Base-by-base conservation (phyloP, 148 eudicot genomes). In the Bassia scoparia region DNA sequence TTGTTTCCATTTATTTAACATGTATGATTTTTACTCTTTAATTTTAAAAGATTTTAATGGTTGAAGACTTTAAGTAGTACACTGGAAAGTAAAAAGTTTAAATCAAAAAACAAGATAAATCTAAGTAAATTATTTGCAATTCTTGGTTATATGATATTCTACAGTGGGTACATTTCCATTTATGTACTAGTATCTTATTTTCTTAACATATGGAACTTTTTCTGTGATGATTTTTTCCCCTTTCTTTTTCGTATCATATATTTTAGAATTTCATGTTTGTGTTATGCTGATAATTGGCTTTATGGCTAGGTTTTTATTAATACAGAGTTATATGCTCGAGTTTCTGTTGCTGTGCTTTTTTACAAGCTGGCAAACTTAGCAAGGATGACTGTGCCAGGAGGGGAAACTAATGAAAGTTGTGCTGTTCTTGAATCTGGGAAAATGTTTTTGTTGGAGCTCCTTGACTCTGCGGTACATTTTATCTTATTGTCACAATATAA, bases 311-410 rank as follows among this genome's bases (percentile, higher is more conserved):
- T 78, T 74, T 96, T 86, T 77, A 85, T 96, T 83, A 96, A 96
- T 65, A 96, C 99, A 53, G 99, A 96, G 86, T 68, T 96, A 70
- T 96, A 90, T 85, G 99, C 96, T 50, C 96, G 99, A 48, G 99
- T 96, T 61, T 96, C 99, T 70, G 89, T 92, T 80, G 96, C 99
- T 46, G 97, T 87, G 56, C 78, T 96, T 77, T 96, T 92, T 79
- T 52, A 83, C 84, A 90, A 89, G 79, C 89, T 96, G 54, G 96
- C 89, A 31, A 87, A 87, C 55, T 70, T 89, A 80, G 85, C 80
- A 12, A 76, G 79, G 82, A 53, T 74, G 76, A 75, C 43, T 54
- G 86, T 81, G 73, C 76, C 85, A 20, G 76, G 55, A 30, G 50
- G 78, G 67, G 83, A 80, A 79, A 78, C 66, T 80, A 82, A 78